Base-by-base conservation (phyloP, 768 basidiomycete species). In the Boletellus sp. region DNA sequence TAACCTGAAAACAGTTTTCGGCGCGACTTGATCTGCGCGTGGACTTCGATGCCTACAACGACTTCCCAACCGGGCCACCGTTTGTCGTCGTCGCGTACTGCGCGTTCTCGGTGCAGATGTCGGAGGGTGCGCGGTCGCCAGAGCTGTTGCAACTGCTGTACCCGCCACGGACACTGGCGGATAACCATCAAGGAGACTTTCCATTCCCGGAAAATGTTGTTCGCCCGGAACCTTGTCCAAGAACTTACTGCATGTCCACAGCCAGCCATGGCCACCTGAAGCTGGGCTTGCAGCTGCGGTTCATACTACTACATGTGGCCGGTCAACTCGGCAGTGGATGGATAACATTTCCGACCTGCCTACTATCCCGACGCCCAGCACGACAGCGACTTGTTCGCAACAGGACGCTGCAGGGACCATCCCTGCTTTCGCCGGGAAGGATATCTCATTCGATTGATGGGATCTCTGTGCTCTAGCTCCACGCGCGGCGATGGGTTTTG, bases 21-120 rank as follows among this genome's bases (percentile, higher is more conserved):
- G 49, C 84, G 80, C 3, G 92, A 85, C 67, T 87, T 90, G 62
- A 99, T 81, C 65, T 98, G 95, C 0, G 93, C 90, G 63, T 98
- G 96, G 6, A 95, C 90, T 63, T 99, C 96, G 41, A 99, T 85
- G 15, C 96, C 96, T 28, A 98, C 83, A 35, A 95, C 74, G 17
- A 96, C 85, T 55, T 86, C 78, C 90, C 91, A 98, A 19, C 85
- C 92, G 15, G 85, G 86, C 89, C 89, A 90, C 43, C 85, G 68
- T 6, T 48, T 63, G 54, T 67, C 67, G 54, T 67, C 67, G 12
- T 50, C 42, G 22, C 49, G 47, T 26, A 20, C 13, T 13, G 38
- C 45, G 16, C 56, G 52, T 45, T 53, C 38, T 34, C 28, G 17
- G 6, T 54, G 53, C 1, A 55, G 19, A n/a, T 24, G 23, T 16